Conservation (phyloP, 2,329 filamentous ascomycete genomes). For the Dothistroma pini region DNA sequence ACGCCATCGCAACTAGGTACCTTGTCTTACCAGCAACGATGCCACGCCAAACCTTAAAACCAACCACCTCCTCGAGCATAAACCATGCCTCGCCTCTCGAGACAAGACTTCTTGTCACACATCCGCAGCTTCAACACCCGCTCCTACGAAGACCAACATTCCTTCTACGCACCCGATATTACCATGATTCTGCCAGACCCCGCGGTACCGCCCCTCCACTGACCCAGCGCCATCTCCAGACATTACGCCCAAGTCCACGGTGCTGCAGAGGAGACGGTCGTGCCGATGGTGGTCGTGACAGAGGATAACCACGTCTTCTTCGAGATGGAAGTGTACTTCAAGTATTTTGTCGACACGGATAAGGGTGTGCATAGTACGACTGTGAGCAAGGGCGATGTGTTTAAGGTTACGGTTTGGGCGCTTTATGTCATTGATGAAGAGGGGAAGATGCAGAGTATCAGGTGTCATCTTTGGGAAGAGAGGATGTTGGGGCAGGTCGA, state of each 20-base stretch:
- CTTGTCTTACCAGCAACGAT: not conserved
- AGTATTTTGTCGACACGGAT: constrained; percentile 7
- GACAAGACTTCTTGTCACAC: constrained; percentile 10
- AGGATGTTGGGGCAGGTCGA: constrained; percentile 13
- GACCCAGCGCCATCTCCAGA: constrained; percentile 6
- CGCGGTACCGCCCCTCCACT: constrained; percentile 1
- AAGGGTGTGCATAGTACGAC: constrained; percentile 10
- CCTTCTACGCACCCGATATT: constrained; percentile 8
- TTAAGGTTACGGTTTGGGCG: constrained; percentile 16
- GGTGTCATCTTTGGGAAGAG: constrained; percentile 14
- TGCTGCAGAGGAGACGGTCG: constrained; percentile 10
- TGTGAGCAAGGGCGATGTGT: constrained; percentile 10
- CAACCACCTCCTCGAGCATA: not conserved
- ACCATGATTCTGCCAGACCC: constrained; percentile 13
- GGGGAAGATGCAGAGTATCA: constrained; percentile 12
- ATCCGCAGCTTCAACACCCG: constrained; percentile 12
- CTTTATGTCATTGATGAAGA: constrained; percentile 13
- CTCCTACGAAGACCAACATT: constrained; percentile 11
- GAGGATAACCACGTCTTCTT: constrained; percentile 12
- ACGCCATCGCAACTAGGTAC: not conserved
- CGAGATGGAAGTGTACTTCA: constrained; percentile 12
- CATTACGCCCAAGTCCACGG: constrained; percentile 12
- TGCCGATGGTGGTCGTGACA: constrained; percentile 10
- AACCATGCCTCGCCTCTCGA: constrained; percentile 1
- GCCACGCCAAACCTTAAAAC: not conserved